A percentile compares a stretch with the other conserved stretches of the same genome.
phyloP scores from a whole-genome alignment of 2,329 filamentous ascomycete species.

The Parascedosporium putredinis region DNA sequence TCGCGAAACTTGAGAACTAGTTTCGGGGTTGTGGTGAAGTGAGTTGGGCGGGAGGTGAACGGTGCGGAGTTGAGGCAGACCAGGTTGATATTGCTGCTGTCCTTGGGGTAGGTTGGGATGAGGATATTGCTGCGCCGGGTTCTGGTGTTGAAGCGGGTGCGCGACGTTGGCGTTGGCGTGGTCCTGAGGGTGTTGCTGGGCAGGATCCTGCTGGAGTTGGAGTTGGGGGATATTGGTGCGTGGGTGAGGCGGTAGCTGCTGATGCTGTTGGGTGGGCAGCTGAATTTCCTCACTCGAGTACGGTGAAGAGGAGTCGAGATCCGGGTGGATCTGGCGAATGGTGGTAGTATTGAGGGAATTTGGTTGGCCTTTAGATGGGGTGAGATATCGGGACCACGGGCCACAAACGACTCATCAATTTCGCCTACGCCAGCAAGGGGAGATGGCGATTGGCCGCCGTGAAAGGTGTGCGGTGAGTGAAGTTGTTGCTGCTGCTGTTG shows the following conservation, averaged over 20 bases:
- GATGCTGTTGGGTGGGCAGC: conserved; percentile 15
- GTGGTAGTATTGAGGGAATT: conserved; percentile 29
- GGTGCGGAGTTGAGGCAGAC: not conserved
- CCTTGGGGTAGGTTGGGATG: conserved; percentile 17
- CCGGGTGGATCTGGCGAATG: conserved; percentile 37
- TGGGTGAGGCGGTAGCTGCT: conserved; percentile 24
- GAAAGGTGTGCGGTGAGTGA: conserved; percentile 12
- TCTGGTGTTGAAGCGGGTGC: conserved; percentile 2
- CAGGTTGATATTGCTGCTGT: conserved; percentile 1
- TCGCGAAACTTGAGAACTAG: conserved; percentile 51
- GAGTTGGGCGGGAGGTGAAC: not conserved
- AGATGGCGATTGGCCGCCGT: conserved; percentile 31
- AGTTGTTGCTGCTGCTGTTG: conserved; percentile 14
- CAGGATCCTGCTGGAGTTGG: conserved; percentile 6
- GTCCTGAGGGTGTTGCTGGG: not conserved
- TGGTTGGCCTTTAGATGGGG: conserved; percentile 37
- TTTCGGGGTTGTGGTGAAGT: conserved; percentile 41
- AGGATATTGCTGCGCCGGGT: conserved; percentile 13
- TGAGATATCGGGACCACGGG: conserved; percentile 17
- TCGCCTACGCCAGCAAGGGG: conserved; percentile 35
- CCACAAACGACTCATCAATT: conserved; percentile 21
- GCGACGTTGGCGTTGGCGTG: too few species aligned
- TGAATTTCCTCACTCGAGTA: conserved; percentile 11
- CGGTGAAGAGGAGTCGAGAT: conserved; percentile 24
- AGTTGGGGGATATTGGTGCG: conserved; percentile 22